Base-by-base conservation (phyloP, 1,139 yeast species). In the Wickerhamomyces sp. region DNA sequence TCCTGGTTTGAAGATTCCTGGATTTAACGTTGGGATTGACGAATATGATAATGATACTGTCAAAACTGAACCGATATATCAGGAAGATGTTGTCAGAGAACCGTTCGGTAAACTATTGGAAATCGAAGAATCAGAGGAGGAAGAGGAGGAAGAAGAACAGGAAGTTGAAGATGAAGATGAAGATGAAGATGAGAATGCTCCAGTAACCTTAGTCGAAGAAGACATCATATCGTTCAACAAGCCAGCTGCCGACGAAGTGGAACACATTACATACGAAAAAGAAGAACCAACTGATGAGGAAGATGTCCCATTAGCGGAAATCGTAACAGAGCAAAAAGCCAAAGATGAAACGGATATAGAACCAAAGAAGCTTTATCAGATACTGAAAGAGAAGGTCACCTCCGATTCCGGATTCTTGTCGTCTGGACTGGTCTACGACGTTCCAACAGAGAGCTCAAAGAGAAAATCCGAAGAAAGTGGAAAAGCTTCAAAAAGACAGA, bases 1-100 rank as follows among this genome's bases (percentile, higher is more conserved):
- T 62, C 81, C 81, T 4, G 73, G 79, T 34, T 67, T 88, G 60
- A 65, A 72, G 32, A 76, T 88, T 7, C 89, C 75, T 55, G 72
- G 86, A 52, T 65, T 66, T 41, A 76, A 74, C 49, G 56, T 60
- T 47, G 64, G 60, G 18, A 53, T 61, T 8, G 60, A 58, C 29
- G 57, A 54, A 32, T 43, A 58, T n/a, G 57, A 47, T 10, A 55
- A 45, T 13, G 55, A 49, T 30, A 47, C 37, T 10, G 71, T 69
- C 56, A 78, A 76, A 6, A 56, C 59, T 38, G 44, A 42, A 8
- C 10, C 47, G 26, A 43, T 31, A 1, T 42, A 18, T 26, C 39
- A 40, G 34, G 48, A 42, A 15, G 43, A 40, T 42, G 49, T 46
- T 13, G 51, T 51, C 32, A 55, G 53, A 29, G 66, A 63, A 10